Base-by-base conservation (phyloP, 805 yeast species). In the Wickerhamomyces queroliae region DNA sequence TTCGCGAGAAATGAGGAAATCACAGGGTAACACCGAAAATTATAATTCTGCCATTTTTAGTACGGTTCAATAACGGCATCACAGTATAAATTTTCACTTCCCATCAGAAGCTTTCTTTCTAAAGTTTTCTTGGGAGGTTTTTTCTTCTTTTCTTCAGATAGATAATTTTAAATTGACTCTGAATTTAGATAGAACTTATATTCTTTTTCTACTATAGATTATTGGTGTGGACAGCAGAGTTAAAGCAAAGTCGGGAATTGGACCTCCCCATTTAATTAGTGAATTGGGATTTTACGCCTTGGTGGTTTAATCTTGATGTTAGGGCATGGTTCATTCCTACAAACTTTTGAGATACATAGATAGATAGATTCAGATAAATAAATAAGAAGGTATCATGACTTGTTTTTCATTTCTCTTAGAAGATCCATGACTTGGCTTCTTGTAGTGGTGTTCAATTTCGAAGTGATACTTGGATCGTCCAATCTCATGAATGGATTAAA, bases 401-500 rank as follows among this genome's bases (percentile, higher is more conserved):
- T 67, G 59, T 91, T 89, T 66, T 91, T 91, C 75, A 89, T 60
- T 47, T 72, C 74, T 52, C 99, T 77, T 52, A 91, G 66, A 45
- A 64, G 72, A 31, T 69, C 74, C 95, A 91, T 86, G 16, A 87
- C 77, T 19, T 72, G 77, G 13, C 67, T 68, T 6, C 64, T 62
- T 12, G 71, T 72, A 1, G 60, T 43, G 26, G 66, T 67, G 0
- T 85, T 84, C 0, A 89, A 74, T 13, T 78, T 76, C 33, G 64
- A 54, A 47, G 76, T 66, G 10, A 93, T 79, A 20, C 64, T 64
- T 0, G 80, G 76, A 52, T 90, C 95, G 25, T 63, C 58, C 13
- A 84, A 63, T 55, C 86, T 77, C 89, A 91, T 80, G 65, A 93
- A 93, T 20, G 99, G 99, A 60, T 93, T 93, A 64, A 78, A 83